A percentile compares a stretch with the other conserved stretches of the same genome.
phyloP scores from a whole-genome alignment of 345 rosid genomes.

The Rhizophora apiculata region DNA sequence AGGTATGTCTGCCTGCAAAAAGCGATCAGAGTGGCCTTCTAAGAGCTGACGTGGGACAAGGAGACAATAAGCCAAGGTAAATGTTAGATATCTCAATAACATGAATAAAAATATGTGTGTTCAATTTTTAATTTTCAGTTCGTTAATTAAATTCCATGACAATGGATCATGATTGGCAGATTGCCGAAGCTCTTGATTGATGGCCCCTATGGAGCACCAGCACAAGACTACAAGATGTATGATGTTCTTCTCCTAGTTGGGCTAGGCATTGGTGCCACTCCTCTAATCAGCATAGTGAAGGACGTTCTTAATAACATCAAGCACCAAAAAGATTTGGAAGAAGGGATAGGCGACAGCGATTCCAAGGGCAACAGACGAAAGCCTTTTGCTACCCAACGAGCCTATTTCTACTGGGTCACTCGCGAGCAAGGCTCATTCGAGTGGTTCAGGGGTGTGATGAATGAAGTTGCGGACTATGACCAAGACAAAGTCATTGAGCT shows the following conservation, averaged over 20 bases:
- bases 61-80: constrained; percentile 47
- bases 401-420: constrained; percentile 84
- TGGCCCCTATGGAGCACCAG: constrained; percentile 84
- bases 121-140: too few relatives aligned
- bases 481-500: constrained; percentile 57
- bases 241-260: constrained; percentile 78
- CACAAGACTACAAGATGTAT: constrained; percentile 73
- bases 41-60: constrained; percentile 44
- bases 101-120: too few relatives aligned
- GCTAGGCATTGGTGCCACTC: constrained; percentile 81
- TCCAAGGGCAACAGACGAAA: constrained; percentile 26
- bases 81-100: too few relatives aligned
- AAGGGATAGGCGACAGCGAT: constrained; percentile 27
- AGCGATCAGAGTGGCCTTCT: constrained; percentile 56
- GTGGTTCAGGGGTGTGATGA: constrained; percentile 75
- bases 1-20: constrained; percentile 65
- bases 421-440: constrained; percentile 81
- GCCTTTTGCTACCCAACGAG: constrained; percentile 53
- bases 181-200: constrained; percentile 67
- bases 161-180: constrained; percentile 25
- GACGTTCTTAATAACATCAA: constrained; percentile 79
- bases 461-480: constrained; percentile 68
- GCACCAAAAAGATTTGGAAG: constrained; percentile 46
- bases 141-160: too few relatives aligned
- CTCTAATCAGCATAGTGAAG: constrained; percentile 70